Evolutionary conservation across 192 early-diverging fungal genomes (phyloP), one percentile per base, ranked within the genome.

Genomic region (Paraglomus occultum): DNA sequence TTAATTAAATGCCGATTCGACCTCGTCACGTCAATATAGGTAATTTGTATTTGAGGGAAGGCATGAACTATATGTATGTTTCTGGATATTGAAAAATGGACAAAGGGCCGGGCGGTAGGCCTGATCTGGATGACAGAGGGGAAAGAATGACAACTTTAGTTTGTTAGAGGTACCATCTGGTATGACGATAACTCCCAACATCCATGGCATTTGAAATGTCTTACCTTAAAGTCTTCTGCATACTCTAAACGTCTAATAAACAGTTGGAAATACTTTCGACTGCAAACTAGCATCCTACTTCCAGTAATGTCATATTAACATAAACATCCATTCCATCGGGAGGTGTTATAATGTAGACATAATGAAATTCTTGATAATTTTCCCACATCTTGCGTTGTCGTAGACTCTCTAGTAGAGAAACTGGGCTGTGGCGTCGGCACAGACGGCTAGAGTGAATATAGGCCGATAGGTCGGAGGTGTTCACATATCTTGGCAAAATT

Each of bases 401-500:
- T 12, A 38, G 64, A 67, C 14, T 64, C 44, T n/a, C n/a, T 20
- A 22, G 64, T 47, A 67, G 17, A 67, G 53, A 47, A 52, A 67
- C 18, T 40, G 8, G n/a, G n/a, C 31, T 51, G 53, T 53, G 51
- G 6, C 22, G 46, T 8, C 50, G 48, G 40, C 63, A 65, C 0
- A 65, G 46, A 50, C 48, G 8, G 1, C 47, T 23, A n/a, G 38
- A 65, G 63, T 6, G 45, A 51, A 8, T 51, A 18, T 43, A 65
- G 63, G 11, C 49, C 63, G 38, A 65, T 15, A 1, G 63, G 63
- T 17, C 22, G 63, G 31, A 69, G 38, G 38, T 45, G 18, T 55
- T 69, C 67, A 47, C 67, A 69, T 31, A 69, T 55, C 44, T 69
- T 49, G 0, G 51, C 53, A 6, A 69, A 57, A 69, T 23, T 57